Evolutionary conservation across 441 rosid species (phyloP).

Genomic region (Brassica hybrid): DNA sequence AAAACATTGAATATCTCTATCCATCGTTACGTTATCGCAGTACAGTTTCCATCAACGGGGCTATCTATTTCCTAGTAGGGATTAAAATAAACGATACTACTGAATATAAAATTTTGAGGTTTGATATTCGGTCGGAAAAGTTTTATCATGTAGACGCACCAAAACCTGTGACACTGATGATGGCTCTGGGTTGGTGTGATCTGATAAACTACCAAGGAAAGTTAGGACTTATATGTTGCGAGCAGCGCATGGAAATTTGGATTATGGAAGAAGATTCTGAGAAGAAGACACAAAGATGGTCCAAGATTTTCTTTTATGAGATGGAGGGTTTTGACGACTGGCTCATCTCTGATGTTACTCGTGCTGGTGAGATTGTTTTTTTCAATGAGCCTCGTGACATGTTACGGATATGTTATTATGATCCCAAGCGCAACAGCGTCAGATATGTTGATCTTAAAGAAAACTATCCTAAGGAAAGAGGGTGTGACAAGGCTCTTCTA

Average conservation of each 20-base stretch:
- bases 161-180: not conserved
- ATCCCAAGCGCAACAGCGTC: not conserved
- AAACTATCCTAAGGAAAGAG: not conserved
- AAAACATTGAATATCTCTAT: not conserved
- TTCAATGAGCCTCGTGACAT: not conserved
- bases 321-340: not conserved
- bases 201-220: slow-evolving; percentile 19
- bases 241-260: not conserved
- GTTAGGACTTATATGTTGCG: slow-evolving; percentile 2
- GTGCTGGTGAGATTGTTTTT: not conserved
- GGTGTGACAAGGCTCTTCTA: not conserved
- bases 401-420: not conserved
- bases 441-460: not conserved
- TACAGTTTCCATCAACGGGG: not conserved
- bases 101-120: not conserved
- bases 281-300: slow-evolving; percentile 3
- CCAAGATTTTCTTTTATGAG: slow-evolving; percentile 2
- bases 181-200: not conserved
- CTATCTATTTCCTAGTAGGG: not conserved
- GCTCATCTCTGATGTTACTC: not conserved
- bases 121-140: not conserved
- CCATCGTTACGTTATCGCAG: not conserved
- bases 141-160: not conserved
- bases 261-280: not conserved
- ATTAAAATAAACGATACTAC: not conserved